Conservation (phyloP, 352 stramenopile species). For the Pythium monospermum region DNA sequence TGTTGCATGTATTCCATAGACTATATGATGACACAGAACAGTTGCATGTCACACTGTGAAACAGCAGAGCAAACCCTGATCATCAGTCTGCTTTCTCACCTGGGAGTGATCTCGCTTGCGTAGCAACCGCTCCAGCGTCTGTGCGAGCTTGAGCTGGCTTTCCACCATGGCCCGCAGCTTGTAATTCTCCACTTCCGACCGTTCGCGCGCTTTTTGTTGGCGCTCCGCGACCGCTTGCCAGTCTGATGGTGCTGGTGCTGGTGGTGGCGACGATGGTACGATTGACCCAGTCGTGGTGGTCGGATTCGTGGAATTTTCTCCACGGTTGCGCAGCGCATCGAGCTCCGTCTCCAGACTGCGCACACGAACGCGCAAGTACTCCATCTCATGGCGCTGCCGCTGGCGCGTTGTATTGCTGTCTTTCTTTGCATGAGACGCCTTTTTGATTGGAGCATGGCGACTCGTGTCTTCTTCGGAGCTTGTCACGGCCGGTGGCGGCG, state of each 20-base stretch:
- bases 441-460: too few species aligned
- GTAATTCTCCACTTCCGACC: slow-evolving; percentile 12
- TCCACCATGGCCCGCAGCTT: slow-evolving; percentile 10
- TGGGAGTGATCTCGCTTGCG: slow-evolving; percentile 2
- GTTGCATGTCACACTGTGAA: too few species aligned
- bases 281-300: too few species aligned
- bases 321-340: not conserved
- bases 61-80: not conserved
- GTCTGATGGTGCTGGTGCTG: too few species aligned
- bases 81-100: not conserved
- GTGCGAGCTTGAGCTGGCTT: slow-evolving; percentile 12
- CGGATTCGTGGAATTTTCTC: too few species aligned
- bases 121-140: slow-evolving; percentile 14
- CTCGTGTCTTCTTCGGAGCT: too few species aligned
- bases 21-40: too few species aligned
- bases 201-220: not conserved
- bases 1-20: too few species aligned
- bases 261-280: too few species aligned
- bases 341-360: slow-evolving; percentile 12
- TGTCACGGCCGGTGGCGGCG: too few species aligned
- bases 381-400: slow-evolving; percentile 7
- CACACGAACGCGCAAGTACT: slow-evolving; percentile 5
- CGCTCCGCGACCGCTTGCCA: slow-evolving; percentile 13
- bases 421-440: too few species aligned
- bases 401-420: slow-evolving; percentile 14